These are phyloP conservation scores for Flueggea neowawraea DNA, from an alignment of 441 rosid species.

Conservation along the genomic window DNA sequence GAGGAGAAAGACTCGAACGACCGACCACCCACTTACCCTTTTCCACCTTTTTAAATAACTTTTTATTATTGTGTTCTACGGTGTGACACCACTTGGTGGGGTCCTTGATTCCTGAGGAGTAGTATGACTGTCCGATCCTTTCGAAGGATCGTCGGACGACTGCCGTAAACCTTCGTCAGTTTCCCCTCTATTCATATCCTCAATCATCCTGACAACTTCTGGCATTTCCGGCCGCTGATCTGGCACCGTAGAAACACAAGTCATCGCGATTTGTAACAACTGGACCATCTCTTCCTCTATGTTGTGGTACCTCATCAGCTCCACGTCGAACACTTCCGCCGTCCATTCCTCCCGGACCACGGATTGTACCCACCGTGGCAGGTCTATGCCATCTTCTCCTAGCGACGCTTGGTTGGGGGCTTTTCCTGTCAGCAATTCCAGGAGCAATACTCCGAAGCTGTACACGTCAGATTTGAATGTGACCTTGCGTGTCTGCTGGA, in stretches of 20 bases:
- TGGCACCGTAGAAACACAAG: slow-evolving; percentile 76
- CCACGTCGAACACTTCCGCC: slow-evolving; percentile 93
- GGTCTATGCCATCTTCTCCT: slow-evolving; percentile 91
- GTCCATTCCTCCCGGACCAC: slow-evolving; percentile 98
- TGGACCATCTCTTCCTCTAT: slow-evolving; percentile 99
- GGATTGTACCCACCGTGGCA: slow-evolving; percentile 95
- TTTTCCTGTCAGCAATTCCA: slow-evolving; percentile 84
- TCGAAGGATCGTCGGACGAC: slow-evolving; percentile 92
- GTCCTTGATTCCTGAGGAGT: slow-evolving; percentile 71
- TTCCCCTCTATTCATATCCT: slow-evolving; percentile 72
- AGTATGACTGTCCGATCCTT: slow-evolving; percentile 84
- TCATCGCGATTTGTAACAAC: slow-evolving; percentile 89
- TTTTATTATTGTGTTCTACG: slow-evolving; percentile 30
- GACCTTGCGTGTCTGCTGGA: slow-evolving; percentile 64
- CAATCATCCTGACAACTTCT: slow-evolving; percentile 89
- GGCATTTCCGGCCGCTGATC: slow-evolving; percentile 87
- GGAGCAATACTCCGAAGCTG: slow-evolving; percentile 83
- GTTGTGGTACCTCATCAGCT: slow-evolving; percentile 80
- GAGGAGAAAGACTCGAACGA: slow-evolving; percentile 2
- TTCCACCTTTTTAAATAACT: too few species aligned
- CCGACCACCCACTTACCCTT: too few species aligned
- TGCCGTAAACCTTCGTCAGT: slow-evolving; percentile 85
- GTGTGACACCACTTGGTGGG: slow-evolving; percentile 53
- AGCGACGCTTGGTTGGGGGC: slow-evolving; percentile 90
- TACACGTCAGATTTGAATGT: slow-evolving; percentile 86